phyloP scores from a whole-genome alignment of 1,139 yeast species.

The Pichiaceae sp. region DNA sequence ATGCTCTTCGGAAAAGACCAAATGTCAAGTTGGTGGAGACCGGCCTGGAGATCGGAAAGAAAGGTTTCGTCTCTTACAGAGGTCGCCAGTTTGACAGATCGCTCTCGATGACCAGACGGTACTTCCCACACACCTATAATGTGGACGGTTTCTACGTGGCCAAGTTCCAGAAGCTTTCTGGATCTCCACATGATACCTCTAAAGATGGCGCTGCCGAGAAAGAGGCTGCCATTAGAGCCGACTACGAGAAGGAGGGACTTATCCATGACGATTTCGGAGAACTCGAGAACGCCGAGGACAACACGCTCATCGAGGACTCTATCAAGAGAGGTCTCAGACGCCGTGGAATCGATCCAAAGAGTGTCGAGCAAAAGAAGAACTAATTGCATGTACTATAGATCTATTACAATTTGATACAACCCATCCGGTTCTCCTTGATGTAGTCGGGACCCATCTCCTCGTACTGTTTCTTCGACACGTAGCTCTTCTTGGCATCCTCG shows the following conservation, averaged over 20 bases:
- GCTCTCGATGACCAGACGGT: conserved; percentile 78
- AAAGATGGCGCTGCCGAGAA: conserved; percentile 88
- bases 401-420: conserved; percentile 26
- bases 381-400: conserved; percentile 3
- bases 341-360: conserved; percentile 72
- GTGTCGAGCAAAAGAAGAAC: conserved; percentile 23
- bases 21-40: conserved; percentile 92
- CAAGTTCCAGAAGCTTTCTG: conserved; percentile 83
- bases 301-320: conserved; percentile 63
- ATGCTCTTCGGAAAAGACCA: conserved; percentile 92
- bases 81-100: conserved; percentile 85
- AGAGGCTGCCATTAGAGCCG: conserved; percentile 72
- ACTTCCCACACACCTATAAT: conserved; percentile 96
- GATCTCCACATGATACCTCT: conserved; percentile 76
- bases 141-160: conserved; percentile 99
- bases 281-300: conserved; percentile 73
- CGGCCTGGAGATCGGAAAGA: conserved; percentile 91
- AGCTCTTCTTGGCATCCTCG: conserved; percentile 38
- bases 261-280: conserved; percentile 81
- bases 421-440: conserved; percentile 77
- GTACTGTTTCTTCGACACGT: conserved; percentile 64
- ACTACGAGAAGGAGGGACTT: conserved; percentile 71
- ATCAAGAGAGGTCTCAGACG: conserved; percentile 65
- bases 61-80: conserved; percentile 87
- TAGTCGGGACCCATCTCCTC: conserved; percentile 87